Base-by-base conservation (phyloP, 495 filamentous ascomycete species). In the Hamigera avellanea region DNA sequence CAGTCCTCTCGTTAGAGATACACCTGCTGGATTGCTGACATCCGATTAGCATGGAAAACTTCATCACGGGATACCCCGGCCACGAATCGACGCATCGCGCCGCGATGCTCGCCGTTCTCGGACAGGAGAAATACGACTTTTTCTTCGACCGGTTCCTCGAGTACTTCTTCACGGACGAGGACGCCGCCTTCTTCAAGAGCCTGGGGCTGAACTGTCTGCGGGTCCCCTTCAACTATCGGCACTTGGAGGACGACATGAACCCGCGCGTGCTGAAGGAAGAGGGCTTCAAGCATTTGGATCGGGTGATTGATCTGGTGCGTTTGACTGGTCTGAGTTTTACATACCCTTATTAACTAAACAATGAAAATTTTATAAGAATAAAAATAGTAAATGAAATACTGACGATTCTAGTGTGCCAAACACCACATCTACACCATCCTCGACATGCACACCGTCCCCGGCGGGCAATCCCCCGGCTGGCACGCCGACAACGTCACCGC, bases 41-140 rank as follows among this genome's bases (percentile, higher is more conserved):
- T n/a, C n/a, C n/a, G n/a, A n/a, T n/a, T n/a, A 74, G 70, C 41
- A 77, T 79, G 74, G 73, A 78, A 49, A 79, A 79, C 41, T 80
- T 79, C 58, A 79, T 79, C 50, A 79, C 75, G 0, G 76, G 76
- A n/a, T 80, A 71, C 39, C 54, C 76, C 0, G 76, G 70, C 8
- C 70, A 76, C 30, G 77, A 80, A 41, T 53, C 53, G 14, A 59
- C 80, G 41, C 67, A 72, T 40, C 62, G 73, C 0, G 62, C 60
- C 1, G 68, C 73, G 1, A 70, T 81, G 66, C 48, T 57, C 0
- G 53, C 59, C 14, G 72, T 72, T 3, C 61, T 80, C 0, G 75
- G 76, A 0, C 35, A 40, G 14, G 49, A 67, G 29, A 69, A 64
- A 37, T 59, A 64, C 39, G 55, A 70, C 8, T 67, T 59, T 45